Conservation (phyloP, 345 rosid species). For the Microcos paniculata region DNA sequence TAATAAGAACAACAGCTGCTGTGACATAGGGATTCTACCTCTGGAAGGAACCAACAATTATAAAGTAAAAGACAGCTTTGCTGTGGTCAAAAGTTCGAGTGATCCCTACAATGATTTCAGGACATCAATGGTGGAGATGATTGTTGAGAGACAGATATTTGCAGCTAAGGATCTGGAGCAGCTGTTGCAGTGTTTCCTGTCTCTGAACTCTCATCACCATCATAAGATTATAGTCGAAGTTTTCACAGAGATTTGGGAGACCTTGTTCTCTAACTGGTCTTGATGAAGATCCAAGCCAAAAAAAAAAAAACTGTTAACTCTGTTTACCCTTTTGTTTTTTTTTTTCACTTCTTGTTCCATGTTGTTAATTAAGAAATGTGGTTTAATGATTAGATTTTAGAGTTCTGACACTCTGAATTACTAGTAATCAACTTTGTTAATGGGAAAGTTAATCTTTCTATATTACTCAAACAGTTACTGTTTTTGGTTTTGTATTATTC, state of each 20-base stretch:
- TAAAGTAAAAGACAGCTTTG: slow-evolving; percentile 69
- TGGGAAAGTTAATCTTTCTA: slow-evolving; percentile 9
- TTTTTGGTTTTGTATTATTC: background rate
- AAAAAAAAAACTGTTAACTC: slow-evolving; percentile 1
- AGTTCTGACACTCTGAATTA: background rate
- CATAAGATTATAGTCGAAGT: slow-evolving; percentile 63
- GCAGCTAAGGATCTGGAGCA: slow-evolving; percentile 54
- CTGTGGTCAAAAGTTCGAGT: slow-evolving; percentile 76
- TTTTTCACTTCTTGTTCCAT: background rate
- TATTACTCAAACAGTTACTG: background rate
- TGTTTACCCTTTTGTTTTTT: background rate
- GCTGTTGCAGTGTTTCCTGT: slow-evolving; percentile 70
- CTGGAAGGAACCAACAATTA: slow-evolving; percentile 19
- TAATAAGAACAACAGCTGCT: background rate
- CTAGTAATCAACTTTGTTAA: slow-evolving; percentile 1
- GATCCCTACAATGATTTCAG: slow-evolving; percentile 73
- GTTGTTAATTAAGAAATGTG: slow-evolving; percentile 4
- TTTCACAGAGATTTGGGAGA: slow-evolving; percentile 64
- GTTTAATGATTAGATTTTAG: background rate
- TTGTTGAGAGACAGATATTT: slow-evolving; percentile 69
- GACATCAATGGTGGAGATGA: slow-evolving; percentile 87
- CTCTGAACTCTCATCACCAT: slow-evolving; percentile 63
- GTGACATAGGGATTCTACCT: slow-evolving; percentile 25
- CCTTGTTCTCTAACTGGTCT: slow-evolving; percentile 49
- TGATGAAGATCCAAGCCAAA: slow-evolving; percentile 1